Evolutionary conservation across 371 early-diverging fungal species (phyloP), one percentile per base, ranked within the genome.

Genomic region (Chytridiales sp.): DNA sequence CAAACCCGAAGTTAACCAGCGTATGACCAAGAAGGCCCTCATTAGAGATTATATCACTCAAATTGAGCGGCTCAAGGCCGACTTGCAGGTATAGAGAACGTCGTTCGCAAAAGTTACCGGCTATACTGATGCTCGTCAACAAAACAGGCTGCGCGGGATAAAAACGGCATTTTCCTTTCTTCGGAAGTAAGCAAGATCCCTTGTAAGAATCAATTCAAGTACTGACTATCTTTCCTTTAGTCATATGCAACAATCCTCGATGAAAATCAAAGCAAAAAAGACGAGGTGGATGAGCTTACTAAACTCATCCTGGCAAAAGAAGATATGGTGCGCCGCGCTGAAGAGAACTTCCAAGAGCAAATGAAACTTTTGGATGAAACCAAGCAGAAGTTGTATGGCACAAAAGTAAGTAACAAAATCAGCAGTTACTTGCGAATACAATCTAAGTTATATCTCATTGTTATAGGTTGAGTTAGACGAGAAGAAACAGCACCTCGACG

Each of bases 1-100:
- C 66, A 85, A 87, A 50, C 95, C 96, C 0, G 90, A 87, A 67
- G 82, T 87, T 36, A 95, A 95, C 53, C 85, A 87, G 64, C 81
- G 80, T 55, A 80, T 89, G 67, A 87, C 87, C 5, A 89, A 86
- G 62, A 81, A 79, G 39, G 87, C 83, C 0, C 75, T 91, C n/a
- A 81, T 92, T 47, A 77, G 84, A 43, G 90, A 90, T 26, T 86
- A 89, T 69, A 75, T 75, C 31, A 62, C 53, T 19, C 78, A 86
- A 53, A 86, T 91, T 31, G 86, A 87, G 47, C 68, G 80, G 39
- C 76, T 91, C 4, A 79, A 83, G 56, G 61, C 64, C n/a, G 78
- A 78, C 49, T 56, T 80, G 36, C 58, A 63, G 58, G 70, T 69
- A 19, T 5, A 52, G n/a, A n/a, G n/a, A n/a, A n/a, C n/a, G n/a